Percentiles rank a stretch among this genome's conserved stretches.
phyloP scores from a whole-genome alignment of 129 eudicot species.

The Calendula officinalis region DNA sequence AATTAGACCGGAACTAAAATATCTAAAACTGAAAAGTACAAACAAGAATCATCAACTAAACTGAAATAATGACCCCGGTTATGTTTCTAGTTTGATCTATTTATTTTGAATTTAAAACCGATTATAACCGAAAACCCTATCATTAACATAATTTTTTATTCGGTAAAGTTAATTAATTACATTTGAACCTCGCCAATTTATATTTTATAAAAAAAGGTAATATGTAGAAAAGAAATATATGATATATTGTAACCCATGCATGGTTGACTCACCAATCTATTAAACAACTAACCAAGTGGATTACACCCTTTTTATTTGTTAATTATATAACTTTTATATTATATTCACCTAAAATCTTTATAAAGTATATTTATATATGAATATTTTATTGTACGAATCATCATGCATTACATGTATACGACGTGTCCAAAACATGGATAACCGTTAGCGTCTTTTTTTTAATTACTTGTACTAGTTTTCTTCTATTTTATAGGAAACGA shows the following conservation, averaged over 20 bases:
- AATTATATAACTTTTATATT: not conserved
- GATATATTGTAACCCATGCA: not conserved
- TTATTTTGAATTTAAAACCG: no score
- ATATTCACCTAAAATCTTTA: not conserved
- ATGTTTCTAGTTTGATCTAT: no score
- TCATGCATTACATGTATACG: conserved; percentile 22
- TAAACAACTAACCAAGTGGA: conserved; percentile 8
- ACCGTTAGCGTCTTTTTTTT: conserved; percentile 3
- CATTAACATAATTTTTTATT: no score
- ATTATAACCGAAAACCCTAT: no score
- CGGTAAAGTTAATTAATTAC: no score
- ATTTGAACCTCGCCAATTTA: no score
- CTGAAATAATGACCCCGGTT: not conserved
- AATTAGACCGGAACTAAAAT: no score
- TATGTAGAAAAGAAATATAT: no score
- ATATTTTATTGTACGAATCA: conserved; percentile 17
- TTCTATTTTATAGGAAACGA: conserved; percentile 1
- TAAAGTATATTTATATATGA: not conserved
- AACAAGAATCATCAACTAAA: not conserved
- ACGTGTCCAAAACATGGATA: conserved; percentile 30
- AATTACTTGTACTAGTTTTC: conserved; percentile 19
- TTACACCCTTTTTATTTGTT: not conserved
- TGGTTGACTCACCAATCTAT: conserved; percentile 9
- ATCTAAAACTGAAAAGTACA: not conserved
- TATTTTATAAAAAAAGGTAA: no score